phyloP scores from a whole-genome alignment of 352 stramenopile species.

The Pythium graminicola region DNA sequence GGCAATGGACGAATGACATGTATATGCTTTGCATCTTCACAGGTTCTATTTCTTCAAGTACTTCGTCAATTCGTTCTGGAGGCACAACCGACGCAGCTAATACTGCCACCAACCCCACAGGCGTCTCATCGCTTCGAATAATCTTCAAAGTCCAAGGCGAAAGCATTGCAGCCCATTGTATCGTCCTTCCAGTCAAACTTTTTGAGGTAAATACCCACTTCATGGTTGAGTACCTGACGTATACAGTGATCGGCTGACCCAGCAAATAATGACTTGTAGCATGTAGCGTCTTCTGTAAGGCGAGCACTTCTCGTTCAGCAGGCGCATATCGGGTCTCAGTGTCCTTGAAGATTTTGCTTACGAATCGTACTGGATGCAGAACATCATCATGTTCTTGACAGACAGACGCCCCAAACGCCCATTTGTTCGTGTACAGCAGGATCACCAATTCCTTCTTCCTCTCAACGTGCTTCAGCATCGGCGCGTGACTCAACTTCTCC shows the following conservation, averaged over 20 bases:
- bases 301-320: conserved; percentile 14
- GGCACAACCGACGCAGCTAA: conserved; percentile 10
- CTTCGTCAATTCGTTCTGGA: neutral
- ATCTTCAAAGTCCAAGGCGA: conserved; percentile 17
- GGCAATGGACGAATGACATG: conserved; percentile 8
- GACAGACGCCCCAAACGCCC: conserved; percentile 12
- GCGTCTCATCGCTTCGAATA: conserved; percentile 1
- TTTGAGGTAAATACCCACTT: conserved; percentile 19
- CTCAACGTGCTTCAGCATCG: conserved; percentile 8
- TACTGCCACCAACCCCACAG: neutral
- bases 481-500: neutral
- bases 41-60: conserved; percentile 8
- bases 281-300: conserved; percentile 9
- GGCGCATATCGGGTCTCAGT: conserved; percentile 3
- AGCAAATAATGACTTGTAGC: neutral
- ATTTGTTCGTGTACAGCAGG: conserved; percentile 14
- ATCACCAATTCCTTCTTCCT: neutral
- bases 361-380: conserved; percentile 11
- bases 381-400: conserved; percentile 13
- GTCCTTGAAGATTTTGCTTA: conserved; percentile 22
- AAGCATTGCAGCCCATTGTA: conserved; percentile 14
- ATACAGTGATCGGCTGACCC: conserved; percentile 11
- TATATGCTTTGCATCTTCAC: conserved; percentile 6
- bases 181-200: conserved; percentile 4
- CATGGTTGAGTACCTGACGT: conserved; percentile 16